Evolutionary conservation across 306 rosid species (phyloP).

Genomic region (Medicago truncatula): MtrunA17r5.0-ANR NC_053045.1:10530001-10530500

Average conservation of each 20-base stretch:
- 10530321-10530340: no score
- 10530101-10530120: no score
- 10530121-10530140: no score
- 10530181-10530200: not conserved
- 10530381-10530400: not conserved
- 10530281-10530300: no score
- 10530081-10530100: no score
- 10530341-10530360: no score
- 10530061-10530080: not conserved
- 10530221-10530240: not conserved
- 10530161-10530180: not conserved
- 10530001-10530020: not conserved
- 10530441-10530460: constrained; percentile 33
- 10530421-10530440: constrained; percentile 31
- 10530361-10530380: not conserved
- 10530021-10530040: no score
- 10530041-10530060: not conserved
- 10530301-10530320: no score
- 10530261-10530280: not conserved
- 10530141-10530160: not conserved
- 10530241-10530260: not conserved
- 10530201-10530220: not conserved
- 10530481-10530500: constrained; percentile 43
- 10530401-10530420: not conserved
- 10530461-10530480: constrained; percentile 28